A percentile compares a stretch with the other conserved stretches of the same genome.
Conservation (phyloP, 192 early-diverging fungal species). For the Martensiomyces pterosporus region DNA sequence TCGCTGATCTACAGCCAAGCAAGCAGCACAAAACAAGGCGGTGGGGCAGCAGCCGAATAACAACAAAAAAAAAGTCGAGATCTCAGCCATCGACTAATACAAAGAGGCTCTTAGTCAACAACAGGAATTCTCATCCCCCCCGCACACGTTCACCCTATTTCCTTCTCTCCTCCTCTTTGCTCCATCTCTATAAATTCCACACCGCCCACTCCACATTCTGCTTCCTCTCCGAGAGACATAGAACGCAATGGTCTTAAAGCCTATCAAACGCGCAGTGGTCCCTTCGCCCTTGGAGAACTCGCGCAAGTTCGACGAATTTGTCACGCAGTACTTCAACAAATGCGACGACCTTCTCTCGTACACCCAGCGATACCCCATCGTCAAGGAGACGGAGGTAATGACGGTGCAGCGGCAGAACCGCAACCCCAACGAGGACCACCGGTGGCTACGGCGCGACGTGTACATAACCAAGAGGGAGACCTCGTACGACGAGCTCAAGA, state of each 20-base stretch:
- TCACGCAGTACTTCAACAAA: constrained; percentile 46
- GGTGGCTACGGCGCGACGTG: constrained; percentile 40
- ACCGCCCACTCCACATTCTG: no score
- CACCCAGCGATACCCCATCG: constrained; percentile 32
- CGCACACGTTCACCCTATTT: background rate
- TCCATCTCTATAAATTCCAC: background rate
- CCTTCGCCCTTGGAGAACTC: constrained; percentile 33
- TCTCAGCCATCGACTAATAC: no score
- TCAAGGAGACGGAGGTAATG: constrained; percentile 9
- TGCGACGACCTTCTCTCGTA: constrained; percentile 46
- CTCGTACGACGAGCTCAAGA: constrained; percentile 30
- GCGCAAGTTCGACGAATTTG: constrained; percentile 28
- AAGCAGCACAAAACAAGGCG: no score
- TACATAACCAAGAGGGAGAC: background rate
- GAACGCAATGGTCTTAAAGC: constrained; percentile 28
- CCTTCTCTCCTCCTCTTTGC: background rate
- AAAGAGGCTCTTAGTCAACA: no score
- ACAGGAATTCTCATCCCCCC: background rate
- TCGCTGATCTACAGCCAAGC: no score
- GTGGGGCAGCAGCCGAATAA: no score
- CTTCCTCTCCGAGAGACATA: background rate
- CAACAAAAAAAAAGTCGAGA: no score
- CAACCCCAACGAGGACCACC: constrained; percentile 37
- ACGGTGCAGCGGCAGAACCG: constrained; percentile 42
- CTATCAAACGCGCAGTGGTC: constrained; percentile 21